A percentile compares a stretch with the other conserved stretches of the same genome.
These are phyloP conservation scores for Leishmania mexicana DNA, from an alignment of 208 protist species.

Conservation along the genomic window DNA sequence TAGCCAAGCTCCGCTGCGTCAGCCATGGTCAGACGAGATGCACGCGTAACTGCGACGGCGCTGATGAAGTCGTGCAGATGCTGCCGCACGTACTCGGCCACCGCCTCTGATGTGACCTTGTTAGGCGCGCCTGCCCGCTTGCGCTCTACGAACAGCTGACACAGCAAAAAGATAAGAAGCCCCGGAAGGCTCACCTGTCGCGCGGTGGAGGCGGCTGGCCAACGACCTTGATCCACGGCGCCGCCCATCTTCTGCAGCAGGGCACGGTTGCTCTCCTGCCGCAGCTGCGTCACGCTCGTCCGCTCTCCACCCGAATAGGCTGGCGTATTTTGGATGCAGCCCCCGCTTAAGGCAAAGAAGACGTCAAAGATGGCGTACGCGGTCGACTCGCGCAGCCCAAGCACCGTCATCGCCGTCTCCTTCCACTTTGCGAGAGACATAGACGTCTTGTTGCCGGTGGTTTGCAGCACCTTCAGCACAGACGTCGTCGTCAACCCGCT, in stretches of 20 bases:
- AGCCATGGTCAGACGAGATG: slow-evolving; percentile 64
- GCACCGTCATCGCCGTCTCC: slow-evolving; percentile 64
- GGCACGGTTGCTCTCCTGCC: slow-evolving; percentile 77
- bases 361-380: slow-evolving; percentile 89
- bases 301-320: slow-evolving; percentile 44
- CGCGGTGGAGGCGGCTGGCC: slow-evolving; percentile 63
- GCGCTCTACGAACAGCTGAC: slow-evolving; percentile 83
- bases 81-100: slow-evolving; percentile 74
- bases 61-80: slow-evolving; percentile 89
- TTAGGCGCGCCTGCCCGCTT: slow-evolving; percentile 40
- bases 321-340: slow-evolving; percentile 71
- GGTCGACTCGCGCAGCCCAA: slow-evolving; percentile 65
- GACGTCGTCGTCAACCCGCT: slow-evolving; percentile 72
- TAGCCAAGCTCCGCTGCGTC: slow-evolving; percentile 85
- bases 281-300: slow-evolving; percentile 72
- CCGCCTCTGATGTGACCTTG: slow-evolving; percentile 45
- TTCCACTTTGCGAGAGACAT: slow-evolving; percentile 84
- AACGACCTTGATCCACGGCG: slow-evolving; percentile 68
- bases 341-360: slow-evolving; percentile 81
- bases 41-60: slow-evolving; percentile 66
- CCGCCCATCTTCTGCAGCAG: slow-evolving; percentile 89
- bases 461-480: slow-evolving; percentile 75
- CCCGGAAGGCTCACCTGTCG: slow-evolving; percentile 83
- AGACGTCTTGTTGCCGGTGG: slow-evolving; percentile 66
- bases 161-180: slow-evolving; percentile 83